Conservation (phyloP, 73 alveolate species). For the Tetrahymena malaccensis region DNA sequence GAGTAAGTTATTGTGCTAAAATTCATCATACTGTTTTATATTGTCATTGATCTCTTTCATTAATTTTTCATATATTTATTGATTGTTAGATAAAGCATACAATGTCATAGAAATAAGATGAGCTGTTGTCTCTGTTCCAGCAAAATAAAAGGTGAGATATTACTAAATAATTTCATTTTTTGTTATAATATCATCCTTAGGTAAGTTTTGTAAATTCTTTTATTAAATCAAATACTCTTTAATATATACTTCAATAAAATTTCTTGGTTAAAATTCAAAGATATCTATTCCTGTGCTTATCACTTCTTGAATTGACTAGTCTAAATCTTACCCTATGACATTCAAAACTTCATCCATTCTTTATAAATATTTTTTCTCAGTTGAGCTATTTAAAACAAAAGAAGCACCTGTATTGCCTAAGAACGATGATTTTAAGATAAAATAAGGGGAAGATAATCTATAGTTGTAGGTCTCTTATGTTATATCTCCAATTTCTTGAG, state of each 20-base stretch:
- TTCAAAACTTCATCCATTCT: background rate
- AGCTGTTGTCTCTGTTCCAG: constrained; percentile 40
- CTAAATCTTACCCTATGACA: background rate
- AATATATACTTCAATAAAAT: background rate
- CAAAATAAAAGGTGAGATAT: constrained; percentile 24
- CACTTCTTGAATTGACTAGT: background rate
- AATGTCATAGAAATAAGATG: constrained; percentile 12
- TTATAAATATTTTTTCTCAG: background rate
- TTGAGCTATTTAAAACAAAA: background rate
- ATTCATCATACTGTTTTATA: background rate
- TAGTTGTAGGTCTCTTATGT: background rate
- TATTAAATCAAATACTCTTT: background rate
- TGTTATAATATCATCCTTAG: background rate
- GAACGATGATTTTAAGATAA: background rate
- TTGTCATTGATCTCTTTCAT: constrained; percentile 5
- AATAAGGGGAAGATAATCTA: background rate
- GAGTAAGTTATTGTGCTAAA: background rate
- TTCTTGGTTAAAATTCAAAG: background rate
- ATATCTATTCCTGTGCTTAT: background rate
- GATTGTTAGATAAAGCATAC: background rate
- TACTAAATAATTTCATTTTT: constrained; percentile 3
- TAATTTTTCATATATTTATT: background rate
- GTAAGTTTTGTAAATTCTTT: background rate
- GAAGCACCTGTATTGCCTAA: background rate
- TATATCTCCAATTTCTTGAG: background rate